phyloP scores from a whole-genome alignment of 2,329 filamentous ascomycete species.

The Fusarium mangiferae region DNA sequence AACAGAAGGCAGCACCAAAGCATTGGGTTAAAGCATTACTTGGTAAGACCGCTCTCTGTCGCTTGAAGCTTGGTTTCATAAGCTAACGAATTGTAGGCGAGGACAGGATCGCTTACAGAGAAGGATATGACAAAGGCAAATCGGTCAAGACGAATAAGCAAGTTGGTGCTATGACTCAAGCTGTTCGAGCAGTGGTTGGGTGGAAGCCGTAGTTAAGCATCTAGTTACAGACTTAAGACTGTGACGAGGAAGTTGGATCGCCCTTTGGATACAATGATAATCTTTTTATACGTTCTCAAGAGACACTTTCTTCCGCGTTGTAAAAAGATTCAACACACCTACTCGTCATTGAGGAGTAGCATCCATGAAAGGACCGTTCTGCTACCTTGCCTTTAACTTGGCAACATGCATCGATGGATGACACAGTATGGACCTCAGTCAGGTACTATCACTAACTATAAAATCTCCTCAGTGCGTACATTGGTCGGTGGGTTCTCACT shows the following conservation, averaged over 20 bases:
- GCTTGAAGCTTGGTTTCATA: background rate
- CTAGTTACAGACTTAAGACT: background rate
- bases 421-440: background rate
- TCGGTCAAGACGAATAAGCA: background rate
- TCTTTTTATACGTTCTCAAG: background rate
- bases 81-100: background rate
- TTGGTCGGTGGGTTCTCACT: too few relatives aligned
- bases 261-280: background rate
- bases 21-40: background rate
- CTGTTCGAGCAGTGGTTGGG: background rate
- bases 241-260: background rate
- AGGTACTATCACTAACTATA: background rate
- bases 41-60: background rate
- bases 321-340: too few relatives aligned
- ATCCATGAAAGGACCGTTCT: too few relatives aligned
- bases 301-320: background rate
- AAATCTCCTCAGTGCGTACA: too few relatives aligned
- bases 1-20: background rate
- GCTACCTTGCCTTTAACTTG: fast-evolving
- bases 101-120: background rate
- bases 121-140: background rate
- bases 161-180: background rate
- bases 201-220: background rate
- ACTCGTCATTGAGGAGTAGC: background rate
- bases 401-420: background rate